Base-by-base conservation (phyloP, 2,329 filamentous ascomycete genomes). In the Coleophoma eucalyptorum region DNA sequence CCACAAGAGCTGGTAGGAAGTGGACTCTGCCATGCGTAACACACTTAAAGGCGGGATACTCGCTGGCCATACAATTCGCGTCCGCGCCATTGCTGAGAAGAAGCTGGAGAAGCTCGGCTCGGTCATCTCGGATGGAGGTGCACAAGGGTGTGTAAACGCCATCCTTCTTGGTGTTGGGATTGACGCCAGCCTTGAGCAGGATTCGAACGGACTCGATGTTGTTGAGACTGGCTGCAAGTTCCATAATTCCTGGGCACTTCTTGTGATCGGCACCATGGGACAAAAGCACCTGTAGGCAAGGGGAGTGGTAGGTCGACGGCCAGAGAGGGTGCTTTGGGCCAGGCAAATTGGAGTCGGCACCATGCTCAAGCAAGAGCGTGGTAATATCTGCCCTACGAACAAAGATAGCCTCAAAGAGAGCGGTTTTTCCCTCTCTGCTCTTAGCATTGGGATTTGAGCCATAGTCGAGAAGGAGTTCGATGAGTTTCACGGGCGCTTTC, bases 281-380 rank as follows among this genome's bases (percentile, higher is more conserved):
- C 1, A 87, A 76, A 16, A 89, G 71, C 1, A 84, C 65, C 58
- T 80, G 73, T 32, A 88, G 69, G 53, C 79, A 83, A 7, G 72
- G 67, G 0, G 83, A 72, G 47, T 84, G 75, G 65, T 83, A 80
- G 0, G 77, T 78, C 0, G 83, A 74, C 2, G 83, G 81, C 84
- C 84, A 85, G 20, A 89, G 73, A 67, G 84, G 79, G 68, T 88
- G 81, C 65, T 87, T 86, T 11, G 84, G 83, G 1, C 81, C 84
- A 1, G 85, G 85, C 5, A 87, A 70, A 62, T 89, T 89, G 8
- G 84, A 78, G 58, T 87, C 78, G 2, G 85, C 86, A 3, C 79
- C 77, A 49, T 83, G 75, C 47, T 86, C 74, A 2, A 83, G 66
- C 15, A 82, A 64, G 3, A 70, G 62, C 1, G 67, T 72, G 52